Evolutionary conservation across 2,329 filamentous ascomycete genomes (phyloP).

Genomic region (Arthroderma sp.): DNA sequence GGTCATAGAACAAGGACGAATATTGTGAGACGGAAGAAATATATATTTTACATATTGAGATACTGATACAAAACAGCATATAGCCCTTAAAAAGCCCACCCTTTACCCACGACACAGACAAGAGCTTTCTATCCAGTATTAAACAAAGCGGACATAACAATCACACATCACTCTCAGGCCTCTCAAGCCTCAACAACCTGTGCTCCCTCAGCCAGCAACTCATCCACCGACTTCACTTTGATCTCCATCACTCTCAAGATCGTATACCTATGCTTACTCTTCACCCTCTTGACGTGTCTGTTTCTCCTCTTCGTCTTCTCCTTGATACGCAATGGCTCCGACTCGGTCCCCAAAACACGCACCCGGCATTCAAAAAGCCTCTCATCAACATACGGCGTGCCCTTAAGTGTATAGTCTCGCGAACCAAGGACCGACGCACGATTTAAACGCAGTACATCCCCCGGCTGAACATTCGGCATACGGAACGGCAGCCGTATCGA

Average conservation of each 20-base stretch:
- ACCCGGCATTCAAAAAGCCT: slow-evolving; percentile 73
- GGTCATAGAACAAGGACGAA: too few species aligned
- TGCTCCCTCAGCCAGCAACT: slow-evolving; percentile 35
- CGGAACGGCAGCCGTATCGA: slow-evolving; percentile 63
- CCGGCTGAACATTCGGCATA: slow-evolving; percentile 62
- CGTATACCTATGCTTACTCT: slow-evolving; percentile 85
- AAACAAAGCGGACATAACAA: too few species aligned
- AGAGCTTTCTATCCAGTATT: too few species aligned
- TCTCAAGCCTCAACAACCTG: slow-evolving; percentile 21
- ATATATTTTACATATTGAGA: too few species aligned
- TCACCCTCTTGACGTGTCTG: slow-evolving; percentile 55
- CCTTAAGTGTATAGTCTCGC: slow-evolving; percentile 80
- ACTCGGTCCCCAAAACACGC: slow-evolving; percentile 70
- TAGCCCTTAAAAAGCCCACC: too few species aligned
- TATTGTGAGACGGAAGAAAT: too few species aligned
- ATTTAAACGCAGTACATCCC: slow-evolving; percentile 78
- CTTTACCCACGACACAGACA: too few species aligned
- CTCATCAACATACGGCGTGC: slow-evolving; percentile 69
- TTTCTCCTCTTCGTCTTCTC: slow-evolving; percentile 70
- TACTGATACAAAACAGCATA: too few species aligned
- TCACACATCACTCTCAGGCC: not conserved
- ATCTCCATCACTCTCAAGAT: slow-evolving; percentile 74
- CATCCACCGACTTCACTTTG: slow-evolving; percentile 47
- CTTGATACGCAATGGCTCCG: slow-evolving; percentile 62
- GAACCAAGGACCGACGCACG: slow-evolving; percentile 71